Evolutionary conservation across 805 yeast species (phyloP), one percentile per base, ranked within the genome.

Genomic region (Priceomyces fermenticarens): DNA sequence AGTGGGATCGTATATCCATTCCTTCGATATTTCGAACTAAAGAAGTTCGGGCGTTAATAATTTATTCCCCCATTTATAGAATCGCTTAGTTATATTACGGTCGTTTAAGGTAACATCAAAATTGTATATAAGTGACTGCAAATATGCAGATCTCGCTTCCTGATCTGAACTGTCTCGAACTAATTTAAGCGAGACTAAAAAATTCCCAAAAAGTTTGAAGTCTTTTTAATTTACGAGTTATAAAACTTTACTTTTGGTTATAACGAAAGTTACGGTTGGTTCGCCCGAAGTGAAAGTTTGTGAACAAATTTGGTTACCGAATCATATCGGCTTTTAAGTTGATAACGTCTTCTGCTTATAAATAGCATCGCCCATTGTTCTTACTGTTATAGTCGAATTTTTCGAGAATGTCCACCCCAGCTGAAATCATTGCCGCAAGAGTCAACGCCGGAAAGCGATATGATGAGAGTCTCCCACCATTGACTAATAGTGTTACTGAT

Each of bases 1-100:
- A 68, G 88, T 3, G 84, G 81, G 0, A 44, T 81, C 1, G 65
- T 72, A 0, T 88, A 83, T 57, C 89, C 95, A 4, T 53, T 67
- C 0, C 58, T 78, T n/a, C 69, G 97, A 47, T 83, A 77, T 53
- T 49, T 68, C 32, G 96, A 88, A 57, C 60, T 85, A 48, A 76
- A 72, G 53, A 65, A 60, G 41, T 82, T 70, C 53, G 60, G 60
- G 7, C 41, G 58, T 13, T 54, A 44, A 36, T 10, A 20, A 5
- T n/a, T 29, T 29, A 27, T 14, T 36, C 14, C n/a, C n/a, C n/a
- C n/a, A n/a, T n/a, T n/a, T n/a, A n/a, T n/a, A n/a, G n/a, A n/a
- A n/a, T n/a, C n/a, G n/a, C n/a, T n/a, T n/a, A n/a, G n/a, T n/a
- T n/a, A n/a, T n/a, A n/a, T n/a, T n/a, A n/a, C n/a, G n/a, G n/a